Percentiles rank a stretch among this genome's conserved stretches.
phyloP scores from a whole-genome alignment of 768 basidiomycete species.

The Dioszegia aurantiaca region DNA sequence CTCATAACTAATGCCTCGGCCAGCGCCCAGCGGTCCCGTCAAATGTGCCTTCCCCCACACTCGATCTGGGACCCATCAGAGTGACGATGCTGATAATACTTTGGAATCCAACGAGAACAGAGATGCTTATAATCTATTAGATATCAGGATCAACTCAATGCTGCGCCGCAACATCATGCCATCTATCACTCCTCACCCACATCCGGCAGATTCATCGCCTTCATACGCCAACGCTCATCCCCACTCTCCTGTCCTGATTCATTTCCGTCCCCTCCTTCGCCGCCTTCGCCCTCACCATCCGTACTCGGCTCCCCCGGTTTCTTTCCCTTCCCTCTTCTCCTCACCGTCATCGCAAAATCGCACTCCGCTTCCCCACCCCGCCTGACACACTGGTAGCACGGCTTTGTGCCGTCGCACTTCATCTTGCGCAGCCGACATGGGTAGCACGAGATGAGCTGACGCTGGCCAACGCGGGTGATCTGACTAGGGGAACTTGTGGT shows the following conservation, averaged over 20 bases:
- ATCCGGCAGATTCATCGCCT: conserved; percentile 3
- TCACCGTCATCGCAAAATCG: conserved; percentile 24
- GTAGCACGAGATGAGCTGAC: conserved; percentile 38
- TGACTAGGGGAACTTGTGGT: background rate
- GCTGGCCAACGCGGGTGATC: background rate
- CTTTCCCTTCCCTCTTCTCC: conserved; percentile 37
- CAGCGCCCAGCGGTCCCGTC: no score
- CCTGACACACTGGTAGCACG: conserved; percentile 30
- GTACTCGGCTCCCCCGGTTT: conserved; percentile 4
- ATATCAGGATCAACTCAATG: no score
- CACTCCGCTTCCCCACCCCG: conserved; percentile 21
- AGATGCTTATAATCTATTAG: no score
- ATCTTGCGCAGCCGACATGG: conserved; percentile 36
- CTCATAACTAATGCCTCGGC: no score
- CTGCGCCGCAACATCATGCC: background rate
- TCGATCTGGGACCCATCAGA: no score
- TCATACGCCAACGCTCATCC: conserved; percentile 3
- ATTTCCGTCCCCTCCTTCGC: background rate
- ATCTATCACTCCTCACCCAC: background rate
- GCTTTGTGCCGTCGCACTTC: conserved; percentile 35
- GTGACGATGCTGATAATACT: no score
- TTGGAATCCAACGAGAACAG: no score
- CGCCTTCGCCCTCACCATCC: conserved; percentile 3
- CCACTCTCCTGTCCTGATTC: conserved; percentile 7
- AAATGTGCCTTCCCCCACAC: no score